These are phyloP conservation scores for Globomyces pollinis-pini DNA, from an alignment of 192 early-diverging fungal genomes.

Conservation along the genomic window DNA sequence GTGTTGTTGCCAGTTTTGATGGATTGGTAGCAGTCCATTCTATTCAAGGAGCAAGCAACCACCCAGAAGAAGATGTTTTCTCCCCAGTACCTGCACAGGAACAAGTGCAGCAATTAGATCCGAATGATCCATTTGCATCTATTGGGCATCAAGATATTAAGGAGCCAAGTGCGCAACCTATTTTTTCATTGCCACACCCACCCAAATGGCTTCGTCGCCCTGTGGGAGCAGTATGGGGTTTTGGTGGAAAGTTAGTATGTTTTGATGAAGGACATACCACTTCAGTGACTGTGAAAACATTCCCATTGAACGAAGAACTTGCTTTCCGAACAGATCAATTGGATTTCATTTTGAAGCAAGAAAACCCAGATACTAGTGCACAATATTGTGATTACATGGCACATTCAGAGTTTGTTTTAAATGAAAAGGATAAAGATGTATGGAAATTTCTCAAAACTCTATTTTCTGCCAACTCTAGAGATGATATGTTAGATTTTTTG, in stretches of 20 bases:
- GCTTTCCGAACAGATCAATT: constrained; percentile 63
- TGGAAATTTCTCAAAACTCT: constrained; percentile 83
- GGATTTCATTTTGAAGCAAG: constrained; percentile 52
- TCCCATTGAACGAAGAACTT: constrained; percentile 70
- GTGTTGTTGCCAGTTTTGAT: constrained; percentile 85
- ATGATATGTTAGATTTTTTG: constrained; percentile 77
- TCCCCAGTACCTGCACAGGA: constrained; percentile 14
- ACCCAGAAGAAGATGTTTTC: constrained; percentile 17
- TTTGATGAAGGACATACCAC: constrained; percentile 46
- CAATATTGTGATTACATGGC: constrained; percentile 32
- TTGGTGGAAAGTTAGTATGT: constrained; percentile 79
- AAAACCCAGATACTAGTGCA: constrained; percentile 17
- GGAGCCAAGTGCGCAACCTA: constrained; percentile 3
- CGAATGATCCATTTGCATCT: constrained; percentile 73
- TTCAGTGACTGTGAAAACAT: constrained; percentile 50
- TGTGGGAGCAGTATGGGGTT: constrained; percentile 77
- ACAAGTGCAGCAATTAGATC: constrained; percentile 1
- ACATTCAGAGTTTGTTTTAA: constrained; percentile 9
- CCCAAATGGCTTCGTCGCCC: constrained; percentile 94
- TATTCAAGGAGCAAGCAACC: constrained; percentile 46
- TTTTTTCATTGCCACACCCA: constrained; percentile 50
- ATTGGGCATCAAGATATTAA: constrained; percentile 13
- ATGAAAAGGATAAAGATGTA: constrained; percentile 34
- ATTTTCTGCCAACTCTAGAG: constrained; percentile 70
- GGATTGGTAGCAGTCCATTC: constrained; percentile 85